A percentile compares a stretch with the other conserved stretches of the same genome.
These are phyloP conservation scores for Schizosaccharomyces versatilis DNA, from an alignment of 1,139 yeast species.

Conservation along the genomic window DNA sequence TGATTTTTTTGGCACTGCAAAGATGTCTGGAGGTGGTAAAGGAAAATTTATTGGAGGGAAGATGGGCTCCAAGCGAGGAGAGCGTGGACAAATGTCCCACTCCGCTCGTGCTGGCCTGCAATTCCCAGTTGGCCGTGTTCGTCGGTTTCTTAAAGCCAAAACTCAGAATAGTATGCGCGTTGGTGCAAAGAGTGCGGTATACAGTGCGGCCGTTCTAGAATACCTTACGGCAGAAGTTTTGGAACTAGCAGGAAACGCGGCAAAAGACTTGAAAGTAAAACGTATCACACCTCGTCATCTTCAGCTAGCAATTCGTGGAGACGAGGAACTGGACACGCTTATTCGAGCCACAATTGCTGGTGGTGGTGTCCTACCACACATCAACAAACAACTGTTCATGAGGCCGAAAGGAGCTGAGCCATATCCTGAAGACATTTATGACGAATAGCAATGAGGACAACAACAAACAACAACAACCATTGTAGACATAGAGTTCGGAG, in stretches of 20 bases:
- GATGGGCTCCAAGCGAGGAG: constrained; percentile 39
- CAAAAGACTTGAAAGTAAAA: constrained; percentile 91
- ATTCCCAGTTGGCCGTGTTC: constrained; percentile 96
- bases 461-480: too few relatives aligned
- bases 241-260: constrained; percentile 97
- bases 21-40: constrained; percentile 64
- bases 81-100: constrained; percentile 51
- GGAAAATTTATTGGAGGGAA: constrained; percentile 92
- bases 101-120: constrained; percentile 95
- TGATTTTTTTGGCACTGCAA: constrained; percentile 3
- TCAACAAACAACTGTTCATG: constrained; percentile 7
- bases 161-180: constrained; percentile 90
- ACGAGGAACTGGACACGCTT: constrained; percentile 76
- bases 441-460: too few relatives aligned
- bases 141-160: constrained; percentile 75
- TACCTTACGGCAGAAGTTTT: constrained; percentile 94
- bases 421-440: not conserved
- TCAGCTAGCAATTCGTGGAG: constrained; percentile 95
- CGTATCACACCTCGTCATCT: constrained; percentile 97
- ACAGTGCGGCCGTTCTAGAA: constrained; percentile 89
- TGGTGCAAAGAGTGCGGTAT: constrained; percentile 72
- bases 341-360: constrained; percentile 95
- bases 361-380: constrained; percentile 86
- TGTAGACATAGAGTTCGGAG: too few relatives aligned
- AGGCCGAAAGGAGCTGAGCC: constrained; percentile 4